Base-by-base conservation (phyloP, 805 yeast species). In the Kodamaea laetipori region DNA sequence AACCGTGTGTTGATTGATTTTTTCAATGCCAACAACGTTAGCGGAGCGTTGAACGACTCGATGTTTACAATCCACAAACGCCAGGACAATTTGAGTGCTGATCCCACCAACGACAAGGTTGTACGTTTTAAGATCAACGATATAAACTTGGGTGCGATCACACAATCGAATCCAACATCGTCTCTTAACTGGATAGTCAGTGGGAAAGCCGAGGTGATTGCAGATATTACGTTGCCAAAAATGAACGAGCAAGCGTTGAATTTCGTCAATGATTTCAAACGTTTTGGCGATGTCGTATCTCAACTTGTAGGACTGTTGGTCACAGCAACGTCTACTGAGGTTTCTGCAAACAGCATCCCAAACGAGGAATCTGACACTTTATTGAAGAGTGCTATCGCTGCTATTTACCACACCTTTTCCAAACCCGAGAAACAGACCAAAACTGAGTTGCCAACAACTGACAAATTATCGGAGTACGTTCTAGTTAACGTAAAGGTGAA, bases 31-130 rank as follows among this genome's bases (percentile, higher is more conserved):
- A 73, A 74, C 44, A 80, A 82, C 38, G 80, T 84, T 24, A 80
- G 86, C 11, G 95, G 95, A 0, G 79, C 90, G 0, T 70, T 86
- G 10, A 84, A 85, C 55, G 84, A 84, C 42, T 80, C 94, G 1
- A 69, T 86, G 61, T 85, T 86, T 63, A 84, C 90, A 0, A 73
- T 86, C 16, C 94, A 86, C 53, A 84, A 84, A 56, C 77, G 86
- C 52, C 92, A 85, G 56, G 74, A 76, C 43, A 63, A 73, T 47
- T 17, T 37, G 38, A 77, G 79, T 0, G 73, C 72, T 48, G 69
- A 74, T 24, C 63, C 59, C 23, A 64, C 54, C 1, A 50, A 64
- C 40, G 59, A 54, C 39, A 55, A 58, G 32, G 53, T 60, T 4
- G 64, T 68, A 12, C 57, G 73, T 11, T 69, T 69, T 54, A 71